A percentile compares a stretch with the other conserved stretches of the same genome.
Evolutionary conservation across 371 early-diverging fungal genomes (phyloP).

Genomic region (Apophysomyces variabilis): DNA sequence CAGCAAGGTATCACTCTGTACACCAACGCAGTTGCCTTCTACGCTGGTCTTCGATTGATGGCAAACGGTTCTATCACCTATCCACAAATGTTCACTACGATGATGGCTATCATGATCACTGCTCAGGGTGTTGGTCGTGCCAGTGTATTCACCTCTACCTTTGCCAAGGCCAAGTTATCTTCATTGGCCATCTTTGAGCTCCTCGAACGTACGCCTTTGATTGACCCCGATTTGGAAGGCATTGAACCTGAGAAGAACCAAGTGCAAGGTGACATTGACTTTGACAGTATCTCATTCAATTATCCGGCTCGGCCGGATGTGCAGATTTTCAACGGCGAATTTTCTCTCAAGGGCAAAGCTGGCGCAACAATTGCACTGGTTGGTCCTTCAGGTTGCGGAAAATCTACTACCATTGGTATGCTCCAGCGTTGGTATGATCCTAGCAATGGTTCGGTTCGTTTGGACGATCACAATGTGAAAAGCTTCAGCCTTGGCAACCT

Average conservation of each 20-base stretch:
- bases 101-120: slow-evolving; percentile 71
- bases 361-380: slow-evolving; percentile 74
- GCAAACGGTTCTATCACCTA: slow-evolving; percentile 30
- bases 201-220: slow-evolving; percentile 52
- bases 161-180: slow-evolving; percentile 70
- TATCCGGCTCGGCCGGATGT: slow-evolving; percentile 81
- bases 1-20: slow-evolving; percentile 62
- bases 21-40: slow-evolving; percentile 60
- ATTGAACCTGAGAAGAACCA: slow-evolving; percentile 36
- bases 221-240: slow-evolving; percentile 59
- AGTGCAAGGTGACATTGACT: slow-evolving; percentile 40
- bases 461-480: slow-evolving; percentile 69
- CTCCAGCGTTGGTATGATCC: slow-evolving; percentile 85
- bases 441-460: slow-evolving; percentile 48
- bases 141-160: slow-evolving; percentile 54
- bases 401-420: slow-evolving; percentile 73
- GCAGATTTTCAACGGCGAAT: slow-evolving; percentile 66
- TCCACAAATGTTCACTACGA: slow-evolving; percentile 55
- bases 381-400: slow-evolving; percentile 23
- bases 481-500: slow-evolving; percentile 55
- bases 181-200: slow-evolving; percentile 12
- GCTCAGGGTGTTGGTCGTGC: slow-evolving; percentile 63
- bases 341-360: slow-evolving; percentile 65
- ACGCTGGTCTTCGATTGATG: slow-evolving; percentile 55
- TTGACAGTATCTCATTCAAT: slow-evolving; percentile 64